Percentiles rank a stretch among this genome's conserved stretches.
Conservation (phyloP, 2,329 filamentous ascomycete species). For the Fusarium oxysporum region DNA sequence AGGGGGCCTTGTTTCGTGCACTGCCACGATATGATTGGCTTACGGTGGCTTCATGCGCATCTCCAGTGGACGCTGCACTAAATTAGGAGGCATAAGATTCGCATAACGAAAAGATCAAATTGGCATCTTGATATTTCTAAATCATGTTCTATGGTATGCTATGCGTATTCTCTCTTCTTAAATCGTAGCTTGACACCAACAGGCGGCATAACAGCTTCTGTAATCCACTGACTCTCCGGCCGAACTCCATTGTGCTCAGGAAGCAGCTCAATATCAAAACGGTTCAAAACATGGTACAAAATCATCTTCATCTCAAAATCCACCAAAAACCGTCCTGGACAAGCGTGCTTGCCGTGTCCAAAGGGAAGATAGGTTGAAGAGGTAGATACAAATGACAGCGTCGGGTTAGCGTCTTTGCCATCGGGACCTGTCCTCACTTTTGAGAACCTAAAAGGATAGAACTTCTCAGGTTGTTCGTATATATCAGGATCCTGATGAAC, state of each 20-base stretch:
- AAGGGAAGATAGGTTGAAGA: slow-evolving; percentile 47
- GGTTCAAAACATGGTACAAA: slow-evolving; percentile 29
- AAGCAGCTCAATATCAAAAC: slow-evolving; percentile 38
- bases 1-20: slow-evolving; percentile 6
- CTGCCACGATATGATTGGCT: background rate
- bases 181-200: slow-evolving; percentile 30
- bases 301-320: slow-evolving; percentile 51
- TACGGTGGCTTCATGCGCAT: fast-evolving
- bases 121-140: background rate
- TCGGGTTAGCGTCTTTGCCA: background rate
- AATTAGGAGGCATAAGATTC: background rate
- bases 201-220: slow-evolving; percentile 38
- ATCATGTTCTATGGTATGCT: fast-evolving
- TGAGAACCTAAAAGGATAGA: slow-evolving; percentile 57
- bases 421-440: slow-evolving; percentile 42
- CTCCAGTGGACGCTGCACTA: background rate
- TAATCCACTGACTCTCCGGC: slow-evolving; percentile 35
- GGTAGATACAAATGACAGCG: slow-evolving; percentile 26
- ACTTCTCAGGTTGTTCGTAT: slow-evolving; percentile 52
- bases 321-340: slow-evolving; percentile 46
- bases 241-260: slow-evolving; percentile 34
- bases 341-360: slow-evolving; percentile 52
- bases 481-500: slow-evolving; percentile 47
- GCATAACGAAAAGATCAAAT: fast-evolving
- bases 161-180: slow-evolving; percentile 8